phyloP scores from a whole-genome alignment of 306 rosid genomes.

The Trifolium pratense region DNA sequence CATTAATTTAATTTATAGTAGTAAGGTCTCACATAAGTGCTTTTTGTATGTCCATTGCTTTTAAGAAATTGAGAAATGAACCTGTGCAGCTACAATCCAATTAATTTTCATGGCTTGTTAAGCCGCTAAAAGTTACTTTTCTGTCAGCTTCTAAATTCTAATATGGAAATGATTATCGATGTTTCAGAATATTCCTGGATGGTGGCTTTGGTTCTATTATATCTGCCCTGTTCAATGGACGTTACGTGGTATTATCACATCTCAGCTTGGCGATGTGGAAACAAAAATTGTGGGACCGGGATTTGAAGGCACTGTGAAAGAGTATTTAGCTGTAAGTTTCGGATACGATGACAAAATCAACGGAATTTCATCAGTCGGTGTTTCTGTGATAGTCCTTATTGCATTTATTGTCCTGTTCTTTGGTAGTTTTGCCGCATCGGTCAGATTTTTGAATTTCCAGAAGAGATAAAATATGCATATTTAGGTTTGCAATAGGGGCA shows the following conservation, averaged over 20 bases:
- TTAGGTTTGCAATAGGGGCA: background rate
- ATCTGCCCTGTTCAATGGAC: constrained; percentile 93
- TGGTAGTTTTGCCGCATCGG: constrained; percentile 67
- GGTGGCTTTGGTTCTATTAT: constrained; percentile 98
- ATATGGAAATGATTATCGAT: background rate
- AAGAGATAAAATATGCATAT: constrained; percentile 52
- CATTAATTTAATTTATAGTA: background rate
- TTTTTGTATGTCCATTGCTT: no score
- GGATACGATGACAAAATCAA: constrained; percentile 61
- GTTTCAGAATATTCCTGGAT: constrained; percentile 72
- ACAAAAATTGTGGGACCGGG: constrained; percentile 64
- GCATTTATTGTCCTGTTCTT: constrained; percentile 71
- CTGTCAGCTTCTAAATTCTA: constrained; percentile 2
- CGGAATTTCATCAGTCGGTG: constrained; percentile 54
- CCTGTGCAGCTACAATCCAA: no score
- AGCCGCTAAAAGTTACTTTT: background rate
- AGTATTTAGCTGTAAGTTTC: constrained; percentile 56
- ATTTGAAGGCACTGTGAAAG: constrained; percentile 73
- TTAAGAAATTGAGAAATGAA: no score
- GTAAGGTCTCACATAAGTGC: background rate
- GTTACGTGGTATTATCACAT: constrained; percentile 73
- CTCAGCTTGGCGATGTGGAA: constrained; percentile 91
- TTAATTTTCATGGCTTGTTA: background rate
- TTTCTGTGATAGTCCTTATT: constrained; percentile 61
- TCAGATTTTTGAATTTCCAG: constrained; percentile 79